Evolutionary conservation across 257 asterid species (phyloP).

Genomic region (Agastache rugosa): DNA sequence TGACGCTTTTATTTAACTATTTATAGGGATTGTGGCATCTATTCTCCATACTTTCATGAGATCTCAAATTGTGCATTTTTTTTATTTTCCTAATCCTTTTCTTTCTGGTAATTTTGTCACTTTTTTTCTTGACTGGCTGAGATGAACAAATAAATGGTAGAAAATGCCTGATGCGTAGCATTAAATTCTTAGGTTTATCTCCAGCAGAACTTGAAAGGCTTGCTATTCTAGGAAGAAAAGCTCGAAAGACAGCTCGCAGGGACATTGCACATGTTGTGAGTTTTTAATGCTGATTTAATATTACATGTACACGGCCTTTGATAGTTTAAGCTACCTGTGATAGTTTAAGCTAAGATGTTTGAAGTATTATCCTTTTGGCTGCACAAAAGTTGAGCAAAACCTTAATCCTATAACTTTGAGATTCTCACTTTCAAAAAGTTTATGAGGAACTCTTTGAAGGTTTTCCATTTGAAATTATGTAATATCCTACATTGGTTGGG

Average conservation of each 20-base stretch:
- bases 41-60: conserved; percentile 23
- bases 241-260: conserved; percentile 86
- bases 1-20: conserved; percentile 1
- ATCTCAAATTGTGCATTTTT: background rate
- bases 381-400: background rate
- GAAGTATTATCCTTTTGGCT: conserved; percentile 15
- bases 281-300: conserved; percentile 32
- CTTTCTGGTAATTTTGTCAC: conserved; percentile 5
- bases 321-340: conserved; percentile 15
- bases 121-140: conserved; percentile 11
- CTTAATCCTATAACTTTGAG: conserved; percentile 1
- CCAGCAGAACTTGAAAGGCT: conserved; percentile 76
- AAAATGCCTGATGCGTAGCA: conserved; percentile 12
- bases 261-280: conserved; percentile 96
- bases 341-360: conserved; percentile 1
- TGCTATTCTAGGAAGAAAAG: conserved; percentile 78
- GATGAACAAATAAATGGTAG: conserved; percentile 2
- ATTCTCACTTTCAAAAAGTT: background rate
- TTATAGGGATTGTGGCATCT: background rate
- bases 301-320: conserved; percentile 24
- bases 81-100: conserved; percentile 3
- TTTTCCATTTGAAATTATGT: background rate
- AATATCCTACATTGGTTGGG: background rate
- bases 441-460: background rate
- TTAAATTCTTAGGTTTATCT: conserved; percentile 64